A percentile compares a stretch with the other conserved stretches of the same genome.
phyloP scores from a whole-genome alignment of 179 eudicot genomes.

The Gypsophila paniculata region DNA sequence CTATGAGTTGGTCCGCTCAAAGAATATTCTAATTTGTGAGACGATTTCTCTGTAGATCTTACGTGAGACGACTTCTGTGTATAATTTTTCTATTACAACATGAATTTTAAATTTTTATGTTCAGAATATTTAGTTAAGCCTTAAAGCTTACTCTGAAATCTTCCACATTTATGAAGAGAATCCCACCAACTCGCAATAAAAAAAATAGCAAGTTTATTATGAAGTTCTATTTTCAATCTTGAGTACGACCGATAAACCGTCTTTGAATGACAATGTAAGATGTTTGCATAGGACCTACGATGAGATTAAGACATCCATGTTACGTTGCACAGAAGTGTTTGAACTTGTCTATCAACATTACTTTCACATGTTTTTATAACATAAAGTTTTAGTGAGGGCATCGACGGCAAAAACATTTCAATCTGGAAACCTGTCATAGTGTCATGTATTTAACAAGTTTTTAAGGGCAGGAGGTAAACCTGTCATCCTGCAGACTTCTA shows the following conservation, averaged over 20 bases:
- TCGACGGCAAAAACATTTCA: background rate
- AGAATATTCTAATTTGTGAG: background rate
- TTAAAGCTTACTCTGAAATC: background rate
- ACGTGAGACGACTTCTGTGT: too few species aligned
- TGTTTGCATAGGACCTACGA: background rate
- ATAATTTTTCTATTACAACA: background rate
- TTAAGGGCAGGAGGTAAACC: slow-evolving; percentile 8
- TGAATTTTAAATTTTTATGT: too few species aligned
- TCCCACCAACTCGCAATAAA: background rate
- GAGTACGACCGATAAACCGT: slow-evolving; percentile 7
- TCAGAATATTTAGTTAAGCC: background rate
- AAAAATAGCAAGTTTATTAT: background rate
- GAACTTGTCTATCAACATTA: background rate
- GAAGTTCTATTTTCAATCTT: background rate
- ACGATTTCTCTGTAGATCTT: background rate
- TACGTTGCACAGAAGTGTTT: background rate
- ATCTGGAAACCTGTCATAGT: background rate
- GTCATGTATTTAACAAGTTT: slow-evolving; percentile 11
- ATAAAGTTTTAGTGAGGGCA: background rate
- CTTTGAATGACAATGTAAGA: background rate
- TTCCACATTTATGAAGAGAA: too few species aligned
- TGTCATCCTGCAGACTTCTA: background rate
- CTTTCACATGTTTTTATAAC: background rate
- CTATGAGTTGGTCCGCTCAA: background rate
- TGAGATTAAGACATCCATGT: background rate